Conservation (phyloP, 2,329 filamentous ascomycete species). For the Fusarium nanum region DNA sequence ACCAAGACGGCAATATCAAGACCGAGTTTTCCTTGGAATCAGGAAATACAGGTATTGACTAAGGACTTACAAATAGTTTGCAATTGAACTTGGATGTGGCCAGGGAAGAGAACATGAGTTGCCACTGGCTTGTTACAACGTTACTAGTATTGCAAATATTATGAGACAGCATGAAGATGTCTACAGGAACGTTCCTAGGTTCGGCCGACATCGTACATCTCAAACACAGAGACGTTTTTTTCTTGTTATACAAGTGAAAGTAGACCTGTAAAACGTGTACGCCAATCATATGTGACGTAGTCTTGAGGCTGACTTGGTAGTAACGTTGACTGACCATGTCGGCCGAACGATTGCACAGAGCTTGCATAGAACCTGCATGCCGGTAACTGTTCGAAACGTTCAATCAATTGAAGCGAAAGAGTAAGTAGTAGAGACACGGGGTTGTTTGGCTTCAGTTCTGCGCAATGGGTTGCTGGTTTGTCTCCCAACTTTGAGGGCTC, state of each 20-base stretch:
- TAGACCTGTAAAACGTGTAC: background rate
- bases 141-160: background rate
- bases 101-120: background rate
- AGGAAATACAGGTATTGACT: background rate
- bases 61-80: background rate
- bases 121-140: background rate
- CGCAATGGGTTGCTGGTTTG: background rate
- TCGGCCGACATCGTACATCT: background rate
- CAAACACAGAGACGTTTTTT: background rate
- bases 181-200: background rate
- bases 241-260: background rate
- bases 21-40: background rate
- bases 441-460: too few relatives aligned
- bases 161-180: background rate
- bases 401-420: too few relatives aligned
- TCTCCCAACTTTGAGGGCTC: fast-evolving
- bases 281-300: background rate
- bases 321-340: background rate
- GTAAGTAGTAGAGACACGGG: too few relatives aligned
- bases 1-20: background rate
- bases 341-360: background rate
- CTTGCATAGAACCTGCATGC: background rate
- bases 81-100: background rate
- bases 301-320: background rate
- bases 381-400: fast-evolving